Conservation (phyloP, 148 eudicot species). For the Fallopia convolvulus region DNA sequence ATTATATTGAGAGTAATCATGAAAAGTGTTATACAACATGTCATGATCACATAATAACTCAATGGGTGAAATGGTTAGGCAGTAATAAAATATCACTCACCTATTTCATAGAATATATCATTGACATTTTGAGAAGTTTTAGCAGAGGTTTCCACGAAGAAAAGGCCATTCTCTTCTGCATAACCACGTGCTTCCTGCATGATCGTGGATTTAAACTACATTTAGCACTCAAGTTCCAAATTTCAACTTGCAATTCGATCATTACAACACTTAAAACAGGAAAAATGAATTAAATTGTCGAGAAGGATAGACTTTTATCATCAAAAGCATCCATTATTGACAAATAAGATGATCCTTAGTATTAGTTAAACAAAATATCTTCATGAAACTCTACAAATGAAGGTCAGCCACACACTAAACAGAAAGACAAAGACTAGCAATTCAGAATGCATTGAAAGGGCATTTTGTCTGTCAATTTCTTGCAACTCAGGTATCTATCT, state of each 20-base stretch:
- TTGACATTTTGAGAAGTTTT: slow-evolving; percentile 85
- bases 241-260: not conserved
- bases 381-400: no score
- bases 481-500: not conserved
- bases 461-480: not conserved
- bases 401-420: no score
- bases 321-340: not conserved
- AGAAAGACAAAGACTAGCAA: no score
- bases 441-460: not conserved
- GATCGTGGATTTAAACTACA: not conserved
- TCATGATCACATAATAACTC: not conserved
- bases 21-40: not conserved
- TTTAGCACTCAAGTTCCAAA: not conserved
- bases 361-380: not conserved
- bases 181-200: slow-evolving; percentile 80
- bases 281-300: not conserved
- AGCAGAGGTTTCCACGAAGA: slow-evolving; percentile 90
- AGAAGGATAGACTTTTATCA: not conserved
- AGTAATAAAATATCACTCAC: slow-evolving; percentile 23
- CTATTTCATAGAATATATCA: slow-evolving; percentile 84
- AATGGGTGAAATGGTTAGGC: not conserved
- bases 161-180: slow-evolving; percentile 92
- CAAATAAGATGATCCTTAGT: not conserved
- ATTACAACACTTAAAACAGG: not conserved
- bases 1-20: no score